Evolutionary conservation across 1,139 yeast genomes (phyloP).

Genomic region (Cylindricascospora bacillispora): DNA sequence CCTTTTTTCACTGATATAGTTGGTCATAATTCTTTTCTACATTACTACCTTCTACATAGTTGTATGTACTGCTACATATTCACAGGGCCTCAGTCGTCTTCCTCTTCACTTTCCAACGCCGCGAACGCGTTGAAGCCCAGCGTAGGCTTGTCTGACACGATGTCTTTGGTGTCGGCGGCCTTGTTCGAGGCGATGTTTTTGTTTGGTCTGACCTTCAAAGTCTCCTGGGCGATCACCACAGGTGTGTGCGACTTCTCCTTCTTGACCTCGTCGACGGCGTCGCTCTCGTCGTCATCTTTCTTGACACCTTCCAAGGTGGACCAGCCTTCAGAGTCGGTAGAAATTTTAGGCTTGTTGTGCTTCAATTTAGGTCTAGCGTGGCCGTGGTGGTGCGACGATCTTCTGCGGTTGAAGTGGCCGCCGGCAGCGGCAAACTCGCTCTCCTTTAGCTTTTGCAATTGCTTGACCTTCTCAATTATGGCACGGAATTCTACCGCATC

Average conservation of each 20-base stretch:
- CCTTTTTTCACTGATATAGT: slow-evolving; percentile 25
- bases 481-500: slow-evolving; percentile 53
- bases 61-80: slow-evolving; percentile 1
- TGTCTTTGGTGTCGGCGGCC: slow-evolving; percentile 61
- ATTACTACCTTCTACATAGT: slow-evolving; percentile 5
- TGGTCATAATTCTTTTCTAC: slow-evolving; percentile 28
- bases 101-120: slow-evolving; percentile 54
- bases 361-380: slow-evolving; percentile 41
- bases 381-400: slow-evolving; percentile 34
- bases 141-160: slow-evolving; percentile 53
- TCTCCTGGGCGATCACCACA: slow-evolving; percentile 27
- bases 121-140: slow-evolving; percentile 66
- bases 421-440: slow-evolving; percentile 19
- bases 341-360: slow-evolving; percentile 42
- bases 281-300: slow-evolving; percentile 33
- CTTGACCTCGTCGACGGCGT: slow-evolving; percentile 34
- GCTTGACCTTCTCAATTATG: slow-evolving; percentile 52
- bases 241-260: slow-evolving; percentile 30
- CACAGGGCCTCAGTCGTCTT: slow-evolving; percentile 28
- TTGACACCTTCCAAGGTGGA: slow-evolving; percentile 41
- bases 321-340: slow-evolving; percentile 69
- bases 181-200: slow-evolving; percentile 63
- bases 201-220: slow-evolving; percentile 49
- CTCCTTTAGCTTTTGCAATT: slow-evolving; percentile 28
- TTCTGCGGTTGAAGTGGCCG: slow-evolving; percentile 41